Evolutionary conservation across 768 basidiomycete genomes (phyloP).

Genomic region (Austroboletus festivus): DNA sequence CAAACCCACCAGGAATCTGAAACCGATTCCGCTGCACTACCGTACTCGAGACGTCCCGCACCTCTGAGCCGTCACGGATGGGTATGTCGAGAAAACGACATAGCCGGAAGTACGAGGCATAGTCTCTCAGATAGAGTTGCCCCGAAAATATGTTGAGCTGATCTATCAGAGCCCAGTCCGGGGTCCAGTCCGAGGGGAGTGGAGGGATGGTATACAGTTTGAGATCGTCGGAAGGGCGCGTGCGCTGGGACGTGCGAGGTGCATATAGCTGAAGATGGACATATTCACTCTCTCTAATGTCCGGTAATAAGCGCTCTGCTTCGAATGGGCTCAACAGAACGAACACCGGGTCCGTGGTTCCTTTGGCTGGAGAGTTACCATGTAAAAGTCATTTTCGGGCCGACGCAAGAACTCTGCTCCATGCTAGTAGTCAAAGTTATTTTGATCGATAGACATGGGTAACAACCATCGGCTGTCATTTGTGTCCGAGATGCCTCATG

Average conservation of each 20-base stretch:
- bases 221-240: conserved; percentile 35
- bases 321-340: conserved; percentile 21
- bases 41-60: too few relatives aligned
- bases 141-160: too few relatives aligned
- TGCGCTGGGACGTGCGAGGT: conserved; percentile 32
- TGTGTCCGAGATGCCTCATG: conserved; percentile 55
- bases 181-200: not conserved
- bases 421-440: too few relatives aligned
- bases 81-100: conserved; percentile 24
- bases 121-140: too few relatives aligned
- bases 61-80: too few relatives aligned
- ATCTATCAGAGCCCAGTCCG: too few relatives aligned
- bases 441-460: conserved; percentile 7
- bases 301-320: conserved; percentile 36
- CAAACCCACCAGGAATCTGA: conserved; percentile 1
- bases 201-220: conserved; percentile 8
- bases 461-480: conserved; percentile 40
- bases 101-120: conserved; percentile 7
- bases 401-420: too few relatives aligned
- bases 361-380: conserved; percentile 2
- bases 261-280: conserved; percentile 42
- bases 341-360: conserved; percentile 14
- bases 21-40: not conserved
- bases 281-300: conserved; percentile 29
- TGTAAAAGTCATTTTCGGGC: too few relatives aligned